A percentile compares a stretch with the other conserved stretches of the same genome.
Conservation (phyloP, 164 flowering plant species). For the Berberis thunbergii region DNA sequence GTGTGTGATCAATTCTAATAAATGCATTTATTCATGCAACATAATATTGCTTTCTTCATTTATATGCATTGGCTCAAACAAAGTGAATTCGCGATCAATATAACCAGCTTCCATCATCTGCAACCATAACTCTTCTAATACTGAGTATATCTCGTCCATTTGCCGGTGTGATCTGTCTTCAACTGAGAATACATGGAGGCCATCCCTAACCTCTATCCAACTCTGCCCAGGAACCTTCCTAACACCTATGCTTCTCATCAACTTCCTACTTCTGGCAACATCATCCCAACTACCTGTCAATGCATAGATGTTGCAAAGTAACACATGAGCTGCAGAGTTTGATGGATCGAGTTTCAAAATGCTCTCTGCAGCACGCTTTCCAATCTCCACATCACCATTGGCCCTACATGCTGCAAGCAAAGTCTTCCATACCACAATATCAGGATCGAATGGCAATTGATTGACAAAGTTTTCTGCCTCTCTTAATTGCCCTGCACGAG, state of each 20-base stretch:
- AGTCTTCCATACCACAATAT: conserved; percentile 51
- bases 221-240: conserved; percentile 57
- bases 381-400: conserved; percentile 41
- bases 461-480: conserved; percentile 54
- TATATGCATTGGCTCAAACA: no score
- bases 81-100: not conserved
- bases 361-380: conserved; percentile 45
- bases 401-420: conserved; percentile 57
- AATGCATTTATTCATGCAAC: no score
- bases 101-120: conserved; percentile 36
- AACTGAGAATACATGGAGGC: conserved; percentile 39
- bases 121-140: conserved; percentile 32
- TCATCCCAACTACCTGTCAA: conserved; percentile 47
- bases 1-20: no score
- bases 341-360: conserved; percentile 52
- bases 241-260: conserved; percentile 46
- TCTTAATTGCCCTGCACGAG: conserved; percentile 43
- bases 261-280: conserved; percentile 36
- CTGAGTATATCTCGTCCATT: conserved; percentile 32
- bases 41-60: no score
- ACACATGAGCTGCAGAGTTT: conserved; percentile 50
- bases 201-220: conserved; percentile 47
- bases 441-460: conserved; percentile 46
- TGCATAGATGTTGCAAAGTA: conserved; percentile 56
- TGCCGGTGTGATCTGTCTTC: conserved; percentile 46